Conservation (phyloP, 805 yeast genomes). For the Hyphopichia homilentoma region DNA sequence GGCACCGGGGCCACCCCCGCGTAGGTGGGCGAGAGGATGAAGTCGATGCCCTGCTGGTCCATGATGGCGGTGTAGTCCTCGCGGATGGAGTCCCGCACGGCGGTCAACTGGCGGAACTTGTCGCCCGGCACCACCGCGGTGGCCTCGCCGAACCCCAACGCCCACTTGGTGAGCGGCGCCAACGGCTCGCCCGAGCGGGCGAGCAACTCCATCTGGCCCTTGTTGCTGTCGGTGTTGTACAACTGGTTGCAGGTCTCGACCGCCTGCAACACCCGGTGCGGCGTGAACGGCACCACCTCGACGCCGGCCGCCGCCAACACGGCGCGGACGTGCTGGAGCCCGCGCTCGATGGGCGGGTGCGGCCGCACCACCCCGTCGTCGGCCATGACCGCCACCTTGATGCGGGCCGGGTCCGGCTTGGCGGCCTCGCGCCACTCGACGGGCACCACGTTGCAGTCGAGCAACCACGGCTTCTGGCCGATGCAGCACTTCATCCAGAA, state of each 20-base stretch:
- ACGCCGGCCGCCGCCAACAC: slow-evolving; percentile 52
- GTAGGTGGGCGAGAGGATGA: slow-evolving; percentile 58
- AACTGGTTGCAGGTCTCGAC: slow-evolving; percentile 48
- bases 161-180: slow-evolving; percentile 54
- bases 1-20: slow-evolving; percentile 60
- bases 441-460: slow-evolving; percentile 44
- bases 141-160: slow-evolving; percentile 50
- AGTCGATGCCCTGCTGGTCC: slow-evolving; percentile 49
- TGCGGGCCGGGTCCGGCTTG: slow-evolving; percentile 24
- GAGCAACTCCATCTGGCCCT: slow-evolving; percentile 44
- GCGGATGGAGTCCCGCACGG: slow-evolving; percentile 50
- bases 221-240: slow-evolving; percentile 62
- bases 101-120: slow-evolving; percentile 49
- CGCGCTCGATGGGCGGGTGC: slow-evolving; percentile 53
- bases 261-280: slow-evolving; percentile 50
- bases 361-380: slow-evolving; percentile 60
- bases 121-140: slow-evolving; percentile 37
- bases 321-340: slow-evolving; percentile 44
- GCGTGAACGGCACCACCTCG: slow-evolving; percentile 46
- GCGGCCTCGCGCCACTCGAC: slow-evolving; percentile 44
- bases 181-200: slow-evolving; percentile 60
- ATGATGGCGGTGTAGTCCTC: slow-evolving; percentile 49
- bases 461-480: slow-evolving; percentile 50
- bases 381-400: slow-evolving; percentile 53
- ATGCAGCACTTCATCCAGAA: slow-evolving; percentile 44